phyloP scores from a whole-genome alignment of 352 stramenopile species.

The Phytopythium boreale region DNA sequence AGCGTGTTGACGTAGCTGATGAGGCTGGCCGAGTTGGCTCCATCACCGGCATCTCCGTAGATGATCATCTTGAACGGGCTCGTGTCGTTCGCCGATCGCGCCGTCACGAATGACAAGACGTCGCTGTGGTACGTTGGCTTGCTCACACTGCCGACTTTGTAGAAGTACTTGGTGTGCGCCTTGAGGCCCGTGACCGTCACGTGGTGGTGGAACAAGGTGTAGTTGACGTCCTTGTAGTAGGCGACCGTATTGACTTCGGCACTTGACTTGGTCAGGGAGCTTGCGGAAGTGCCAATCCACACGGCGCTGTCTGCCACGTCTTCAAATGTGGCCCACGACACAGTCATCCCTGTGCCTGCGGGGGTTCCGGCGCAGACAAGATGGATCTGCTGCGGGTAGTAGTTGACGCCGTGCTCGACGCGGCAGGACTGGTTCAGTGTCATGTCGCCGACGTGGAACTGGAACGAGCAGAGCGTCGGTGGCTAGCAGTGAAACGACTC shows the following conservation, averaged over 20 bases:
- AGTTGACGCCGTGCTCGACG: constrained; percentile 21
- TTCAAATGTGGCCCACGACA: constrained; percentile 47
- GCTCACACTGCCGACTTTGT: constrained; percentile 24
- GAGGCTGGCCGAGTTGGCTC: constrained; percentile 24
- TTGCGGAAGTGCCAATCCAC: constrained; percentile 31
- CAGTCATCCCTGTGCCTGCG: constrained; percentile 31
- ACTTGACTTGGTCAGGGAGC: constrained; percentile 12
- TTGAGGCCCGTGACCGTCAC: constrained; percentile 20
- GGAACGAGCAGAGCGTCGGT: constrained; percentile 16
- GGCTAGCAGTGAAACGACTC: constrained; percentile 15
- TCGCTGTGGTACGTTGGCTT: constrained; percentile 22
- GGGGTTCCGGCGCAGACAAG: constrained; percentile 28
- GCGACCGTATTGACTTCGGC: constrained; percentile 15
- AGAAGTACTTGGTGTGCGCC: constrained; percentile 20
- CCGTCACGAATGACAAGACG: constrained; percentile 29
- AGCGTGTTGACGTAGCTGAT: constrained; percentile 36
- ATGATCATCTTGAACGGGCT: constrained; percentile 36
- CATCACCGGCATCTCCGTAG: constrained; percentile 43
- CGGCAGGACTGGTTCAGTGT: constrained; percentile 29
- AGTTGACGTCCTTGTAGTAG: constrained; percentile 49
- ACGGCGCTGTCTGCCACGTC: constrained; percentile 27
- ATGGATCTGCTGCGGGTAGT: constrained; percentile 38
- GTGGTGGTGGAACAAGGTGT: constrained; percentile 45
- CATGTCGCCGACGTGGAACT: constrained; percentile 23
- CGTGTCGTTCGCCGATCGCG: constrained; percentile 13